Evolutionary conservation across 2,329 filamentous ascomycete genomes (phyloP).

Genomic region (Penicillium sp.): DNA sequence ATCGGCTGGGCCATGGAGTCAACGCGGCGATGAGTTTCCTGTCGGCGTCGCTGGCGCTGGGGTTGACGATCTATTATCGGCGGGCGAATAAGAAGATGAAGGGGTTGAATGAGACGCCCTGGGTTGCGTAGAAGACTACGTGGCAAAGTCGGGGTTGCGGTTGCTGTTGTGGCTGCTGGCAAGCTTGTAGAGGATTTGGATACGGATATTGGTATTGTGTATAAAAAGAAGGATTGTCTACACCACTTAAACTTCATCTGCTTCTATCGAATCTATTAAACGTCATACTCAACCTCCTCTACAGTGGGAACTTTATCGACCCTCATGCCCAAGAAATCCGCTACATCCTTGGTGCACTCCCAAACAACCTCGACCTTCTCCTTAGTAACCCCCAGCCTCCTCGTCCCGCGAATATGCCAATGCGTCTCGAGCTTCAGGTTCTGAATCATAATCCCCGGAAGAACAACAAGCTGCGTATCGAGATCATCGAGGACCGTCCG

Average conservation of each 20-base stretch:
- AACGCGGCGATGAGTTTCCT: conserved; percentile 1
- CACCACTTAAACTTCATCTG: too few relatives aligned
- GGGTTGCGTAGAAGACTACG: not conserved
- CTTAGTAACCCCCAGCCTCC: not conserved
- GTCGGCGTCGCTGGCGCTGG: not conserved
- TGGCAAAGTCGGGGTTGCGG: too few relatives aligned
- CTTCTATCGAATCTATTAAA: not conserved
- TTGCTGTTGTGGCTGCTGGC: not conserved
- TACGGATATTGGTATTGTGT: not conserved
- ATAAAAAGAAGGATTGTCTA: too few relatives aligned
- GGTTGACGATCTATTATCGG: conserved; percentile 1
- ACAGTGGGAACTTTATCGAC: not conserved
- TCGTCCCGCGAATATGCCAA: conserved; percentile 7
- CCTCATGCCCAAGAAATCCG: not conserved
- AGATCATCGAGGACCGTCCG: not conserved
- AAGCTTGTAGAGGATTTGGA: not conserved
- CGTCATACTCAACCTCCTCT: not conserved
- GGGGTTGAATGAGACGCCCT: not conserved
- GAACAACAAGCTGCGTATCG: conserved; percentile 1
- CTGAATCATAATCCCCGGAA: conserved; percentile 5
- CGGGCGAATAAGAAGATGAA: not conserved
- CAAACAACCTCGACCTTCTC: conserved; percentile 2
- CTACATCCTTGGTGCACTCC: not conserved
- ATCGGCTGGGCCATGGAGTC: conserved; percentile 3
- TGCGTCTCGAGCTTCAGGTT: conserved; percentile 4